phyloP scores from a whole-genome alignment of 805 yeast genomes.

The Candida verbasci region DNA sequence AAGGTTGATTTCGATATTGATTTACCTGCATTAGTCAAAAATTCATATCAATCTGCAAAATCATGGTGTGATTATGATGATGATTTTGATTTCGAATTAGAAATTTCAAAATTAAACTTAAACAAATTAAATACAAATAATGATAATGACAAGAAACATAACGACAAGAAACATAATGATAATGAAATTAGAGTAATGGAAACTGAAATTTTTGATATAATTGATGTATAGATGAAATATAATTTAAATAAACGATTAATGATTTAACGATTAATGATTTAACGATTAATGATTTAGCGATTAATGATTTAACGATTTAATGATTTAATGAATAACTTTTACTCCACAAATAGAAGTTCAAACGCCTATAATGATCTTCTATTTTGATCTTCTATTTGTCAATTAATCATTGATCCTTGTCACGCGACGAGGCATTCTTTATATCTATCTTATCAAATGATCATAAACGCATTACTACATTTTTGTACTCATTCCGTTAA shows the following conservation, averaged over 20 bases:
- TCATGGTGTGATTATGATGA: conserved; percentile 34
- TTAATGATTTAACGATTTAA: no score
- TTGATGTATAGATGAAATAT: conserved; percentile 4
- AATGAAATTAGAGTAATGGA: conserved; percentile 7
- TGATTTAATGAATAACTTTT: no score
- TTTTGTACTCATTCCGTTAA: neutral
- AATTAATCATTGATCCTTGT: no score
- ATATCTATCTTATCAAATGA: neutral
- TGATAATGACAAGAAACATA: neutral
- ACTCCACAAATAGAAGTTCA: no score
- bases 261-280: neutral
- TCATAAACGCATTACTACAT: neutral
- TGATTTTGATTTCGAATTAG: conserved; percentile 8
- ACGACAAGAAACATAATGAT: neutral
- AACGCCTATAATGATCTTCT: no score
- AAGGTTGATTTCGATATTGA: no score
- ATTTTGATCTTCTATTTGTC: no score
- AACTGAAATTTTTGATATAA: conserved; percentile 5
- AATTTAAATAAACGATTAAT: neutral
- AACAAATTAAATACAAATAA: neutral
- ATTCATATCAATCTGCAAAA: conserved; percentile 24
- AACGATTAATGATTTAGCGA: no score
- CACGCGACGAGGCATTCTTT: neutral
- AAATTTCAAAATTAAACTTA: conserved; percentile 5
- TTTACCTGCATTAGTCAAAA: conserved; percentile 28